phyloP scores from a whole-genome alignment of 2,329 filamentous ascomycete species.

The Penicillium sclerotigenum region DNA sequence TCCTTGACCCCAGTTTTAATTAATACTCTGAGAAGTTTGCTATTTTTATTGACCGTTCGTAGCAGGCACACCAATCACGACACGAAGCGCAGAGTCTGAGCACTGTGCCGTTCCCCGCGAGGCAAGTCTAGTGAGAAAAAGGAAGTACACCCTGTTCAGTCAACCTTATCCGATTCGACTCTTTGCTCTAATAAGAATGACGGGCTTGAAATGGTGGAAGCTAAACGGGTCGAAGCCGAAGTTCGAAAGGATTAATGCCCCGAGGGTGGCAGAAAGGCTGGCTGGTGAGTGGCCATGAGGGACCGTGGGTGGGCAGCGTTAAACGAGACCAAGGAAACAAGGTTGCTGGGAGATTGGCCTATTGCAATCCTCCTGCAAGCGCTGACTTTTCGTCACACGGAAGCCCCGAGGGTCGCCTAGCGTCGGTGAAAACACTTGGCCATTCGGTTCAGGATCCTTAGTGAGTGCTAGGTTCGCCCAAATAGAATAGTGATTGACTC shows the following conservation, averaged over 20 bases:
- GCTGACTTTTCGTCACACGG: slow-evolving; percentile 27
- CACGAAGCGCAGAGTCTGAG: neutral
- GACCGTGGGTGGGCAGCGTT: slow-evolving; percentile 1
- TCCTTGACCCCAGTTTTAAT: neutral
- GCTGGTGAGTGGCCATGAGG: slow-evolving; percentile 12
- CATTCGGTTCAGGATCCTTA: neutral
- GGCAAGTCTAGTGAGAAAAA: neutral
- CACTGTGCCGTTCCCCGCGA: slow-evolving; percentile 3
- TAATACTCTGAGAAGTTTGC: neutral
- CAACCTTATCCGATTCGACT: neutral
- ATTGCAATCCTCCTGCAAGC: slow-evolving; percentile 31
- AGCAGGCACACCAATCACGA: slow-evolving; percentile 8
- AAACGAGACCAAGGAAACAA: slow-evolving; percentile 12
- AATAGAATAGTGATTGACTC: slow-evolving; percentile 7
- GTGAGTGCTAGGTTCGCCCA: neutral
- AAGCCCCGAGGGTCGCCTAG: neutral
- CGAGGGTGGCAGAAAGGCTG: slow-evolving; percentile 5
- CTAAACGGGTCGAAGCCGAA: neutral
- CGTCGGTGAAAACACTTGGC: neutral
- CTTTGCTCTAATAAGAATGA: neutral
- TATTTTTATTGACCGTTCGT: slow-evolving; percentile 6
- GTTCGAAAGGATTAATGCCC: neutral
- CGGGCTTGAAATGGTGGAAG: neutral
- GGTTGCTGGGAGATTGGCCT: slow-evolving; percentile 17
- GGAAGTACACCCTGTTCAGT: neutral